Evolutionary conservation across 1,139 yeast genomes (phyloP).

Genomic region (Kodamaea derodonti): DNA sequence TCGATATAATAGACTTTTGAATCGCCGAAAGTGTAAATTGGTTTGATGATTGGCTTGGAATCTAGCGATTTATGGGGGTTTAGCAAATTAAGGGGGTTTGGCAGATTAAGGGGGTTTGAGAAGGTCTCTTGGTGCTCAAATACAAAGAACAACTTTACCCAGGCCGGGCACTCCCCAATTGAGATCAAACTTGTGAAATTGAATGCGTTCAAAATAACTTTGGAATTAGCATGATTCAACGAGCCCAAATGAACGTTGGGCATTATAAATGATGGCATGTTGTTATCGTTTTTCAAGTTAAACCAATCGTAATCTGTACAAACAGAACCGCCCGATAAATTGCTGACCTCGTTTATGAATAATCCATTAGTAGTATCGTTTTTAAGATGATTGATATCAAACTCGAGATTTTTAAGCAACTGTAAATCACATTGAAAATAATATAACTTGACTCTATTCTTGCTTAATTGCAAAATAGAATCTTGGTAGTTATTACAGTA

Average conservation of each 20-base stretch:
- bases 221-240: conserved; percentile 32
- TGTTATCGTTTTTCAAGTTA: conserved; percentile 27
- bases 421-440: conserved; percentile 31
- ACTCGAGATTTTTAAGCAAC: conserved; percentile 31
- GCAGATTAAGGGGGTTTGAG: too few relatives aligned
- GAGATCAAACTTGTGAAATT: conserved; percentile 27
- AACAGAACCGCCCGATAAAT: conserved; percentile 6
- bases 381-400: conserved; percentile 22
- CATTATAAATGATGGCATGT: conserved; percentile 34
- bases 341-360: conserved; percentile 11
- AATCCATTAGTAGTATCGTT: conserved; percentile 7
- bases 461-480: conserved; percentile 11
- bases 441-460: conserved; percentile 23
- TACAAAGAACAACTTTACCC: conserved; percentile 21
- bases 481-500: conserved; percentile 18
- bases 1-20: conserved; percentile 29
- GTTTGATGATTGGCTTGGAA: conserved; percentile 13
- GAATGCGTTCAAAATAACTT: conserved; percentile 23
- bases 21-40: conserved; percentile 24
- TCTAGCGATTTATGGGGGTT: too few relatives aligned
- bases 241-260: conserved; percentile 35
- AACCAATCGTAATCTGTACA: conserved; percentile 31
- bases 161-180: conserved; percentile 36
- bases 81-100: too few relatives aligned
- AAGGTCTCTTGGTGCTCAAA: conserved; percentile 19